A percentile compares a stretch with the other conserved stretches of the same genome.
Evolutionary conservation across 2,329 filamentous ascomycete species (phyloP).

Genomic region (Cercospora sojina): DNA sequence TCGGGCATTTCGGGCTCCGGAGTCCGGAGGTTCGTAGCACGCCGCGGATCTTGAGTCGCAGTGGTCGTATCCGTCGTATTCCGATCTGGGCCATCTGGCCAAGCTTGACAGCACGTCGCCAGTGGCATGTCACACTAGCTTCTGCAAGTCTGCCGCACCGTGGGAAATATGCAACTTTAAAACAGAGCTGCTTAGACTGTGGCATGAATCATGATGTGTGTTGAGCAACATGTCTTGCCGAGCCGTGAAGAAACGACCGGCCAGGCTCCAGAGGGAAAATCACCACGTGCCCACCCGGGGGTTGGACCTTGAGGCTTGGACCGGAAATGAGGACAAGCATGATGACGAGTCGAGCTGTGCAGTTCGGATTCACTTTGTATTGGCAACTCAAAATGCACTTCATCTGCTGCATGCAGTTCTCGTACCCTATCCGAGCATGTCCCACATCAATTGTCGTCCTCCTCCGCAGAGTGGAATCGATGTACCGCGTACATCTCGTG

Average conservation of each 20-base stretch:
- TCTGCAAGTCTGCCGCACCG: neutral
- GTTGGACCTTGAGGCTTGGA: neutral
- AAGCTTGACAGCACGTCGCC: neutral
- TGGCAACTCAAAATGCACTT: slow-evolving; percentile 10
- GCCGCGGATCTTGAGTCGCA: neutral
- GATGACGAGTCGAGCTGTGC: neutral
- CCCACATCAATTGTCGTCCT: neutral
- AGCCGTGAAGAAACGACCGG: neutral
- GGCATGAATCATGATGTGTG: neutral
- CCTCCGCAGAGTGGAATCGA: neutral
- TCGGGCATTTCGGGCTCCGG: neutral
- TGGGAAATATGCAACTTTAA: neutral
- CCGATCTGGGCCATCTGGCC: neutral
- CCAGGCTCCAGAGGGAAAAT: neutral
- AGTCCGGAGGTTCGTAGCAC: neutral
- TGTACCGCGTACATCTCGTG: neutral
- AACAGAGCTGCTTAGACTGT: neutral
- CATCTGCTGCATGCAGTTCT: neutral
- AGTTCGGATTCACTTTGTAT: neutral
- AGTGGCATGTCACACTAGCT: neutral
- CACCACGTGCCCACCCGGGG: neutral
- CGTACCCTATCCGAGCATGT: neutral
- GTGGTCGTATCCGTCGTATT: neutral
- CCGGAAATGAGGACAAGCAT: neutral
- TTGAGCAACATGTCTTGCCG: neutral